Evolutionary conservation across 441 rosid genomes (phyloP), one percentile per base, ranked within the genome.

Genomic region (Pelargonium citronellum): DNA sequence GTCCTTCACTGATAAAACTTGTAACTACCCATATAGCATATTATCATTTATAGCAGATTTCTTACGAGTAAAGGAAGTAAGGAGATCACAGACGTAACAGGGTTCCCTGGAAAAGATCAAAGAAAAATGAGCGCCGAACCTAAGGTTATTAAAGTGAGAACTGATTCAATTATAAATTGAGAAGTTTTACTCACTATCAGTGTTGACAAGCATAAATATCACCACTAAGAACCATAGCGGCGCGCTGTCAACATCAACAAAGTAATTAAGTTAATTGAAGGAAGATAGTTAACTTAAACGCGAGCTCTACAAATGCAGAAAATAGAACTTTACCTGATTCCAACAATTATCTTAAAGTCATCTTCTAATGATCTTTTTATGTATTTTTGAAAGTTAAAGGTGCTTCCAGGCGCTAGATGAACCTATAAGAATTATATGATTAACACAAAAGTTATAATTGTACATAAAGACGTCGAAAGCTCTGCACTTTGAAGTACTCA

Each of bases 311-410:
- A 5, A 53, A 58, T 58, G 13, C 11, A 15, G 37, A 41, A 12
- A 12, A 62, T 57, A 47, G 0, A 53, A 7, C 11, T 4, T 70
- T 83, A 92, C 96, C 89, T 87, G 73, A 92, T 84, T 67, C 96
- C 98, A 0, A 90, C 95, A 0, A 89, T 88, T 44, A 84, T 82
- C 80, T 89, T 89, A 64, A 92, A 90, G 83, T 92, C 98, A 67
- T 92, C 95, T 80, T 92, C 96, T 27, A 92, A 71, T 75, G 98
- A 90, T 63, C 91, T 82, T 70, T 84, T 86, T 69, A 92, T 86
- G 69, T 92, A 92, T 34, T 89, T 87, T 67, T 86, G 98, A 71
- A 92, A 92, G 83, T 92, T 72, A 67, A 92, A 90, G 74, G 78
- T 89, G 78, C 81, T 90, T 72, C 95, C 92, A 0, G 92, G 92